Base-by-base conservation (phyloP, 495 filamentous ascomycete genomes). In the Aspergillus nanangensis region DNA sequence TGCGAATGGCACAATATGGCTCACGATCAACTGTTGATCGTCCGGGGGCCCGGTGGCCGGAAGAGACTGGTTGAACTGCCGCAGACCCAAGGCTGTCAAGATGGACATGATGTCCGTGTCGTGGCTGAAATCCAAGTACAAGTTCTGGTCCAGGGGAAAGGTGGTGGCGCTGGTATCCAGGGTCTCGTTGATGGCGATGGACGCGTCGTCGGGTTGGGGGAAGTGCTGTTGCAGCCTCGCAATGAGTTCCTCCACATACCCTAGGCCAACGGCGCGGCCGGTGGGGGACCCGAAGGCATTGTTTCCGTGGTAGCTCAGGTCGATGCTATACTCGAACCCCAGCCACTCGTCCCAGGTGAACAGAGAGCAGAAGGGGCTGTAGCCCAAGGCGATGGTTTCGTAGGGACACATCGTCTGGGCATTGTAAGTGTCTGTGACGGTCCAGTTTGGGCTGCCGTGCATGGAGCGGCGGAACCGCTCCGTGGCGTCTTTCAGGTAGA, bases 251-350 rank as follows among this genome's bases (percentile, higher is more conserved):
- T 80, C 63, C 9, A 83, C 73, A 45, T 80, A 86, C 24, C 80
- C 82, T 29, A 83, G 75, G 1, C 80, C 82, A 18, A 80, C 69
- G 8, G 82, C 83, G 8, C 82, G 70, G 19, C 79, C 81, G 4
- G 70, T 75, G 1, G 81, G 76, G 1, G 78, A 80, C 18, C 76
- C 77, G 53, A 77, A 82, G 45, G 62, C 75, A 38, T 70, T 67
- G 47, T 75, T 63, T 32, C 80, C 79, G 40, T 76, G 74, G 63
- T 81, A 87, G 20, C 62, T 60, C 18, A 87, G 58, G 47, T 86
- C 82, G 25, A 80, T 51, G 21, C 67, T 62, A 58, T 80, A 80
- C 31, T 70, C 74, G 47, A 72, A 80, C 43, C 65, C 75, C 24
- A 65, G 52, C 76, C 76, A 81, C 56, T 81, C 77, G 31, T 76